Base-by-base conservation (phyloP, 2,329 filamentous ascomycete species). In the Moelleriella libera region DNA sequence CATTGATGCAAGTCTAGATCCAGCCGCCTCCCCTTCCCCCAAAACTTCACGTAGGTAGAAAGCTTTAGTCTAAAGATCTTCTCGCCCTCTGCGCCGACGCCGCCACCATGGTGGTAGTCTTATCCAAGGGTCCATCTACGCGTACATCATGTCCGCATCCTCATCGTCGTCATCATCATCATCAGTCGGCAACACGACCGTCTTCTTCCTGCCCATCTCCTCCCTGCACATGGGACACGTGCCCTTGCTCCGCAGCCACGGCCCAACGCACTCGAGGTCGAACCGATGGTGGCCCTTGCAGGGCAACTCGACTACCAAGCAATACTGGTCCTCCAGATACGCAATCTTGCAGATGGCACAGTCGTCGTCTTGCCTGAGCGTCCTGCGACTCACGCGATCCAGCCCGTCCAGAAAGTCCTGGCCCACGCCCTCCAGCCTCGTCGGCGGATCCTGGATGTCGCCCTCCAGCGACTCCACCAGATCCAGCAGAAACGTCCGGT, bases 261-360 rank as follows among this genome's bases (percentile, higher is more conserved):
- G 79, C 4, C 71, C 75, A 2, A 83, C 77, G 55, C 80, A 83
- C 63, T 83, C 80, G n/a, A 83, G 62, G 55, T 83, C 80, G 57
- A 80, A 83, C 45, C 63, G 64, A 60, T 83, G 80, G 41, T 60
- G 65, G 32, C 67, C 68, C 55, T 78, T 68, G 58, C 80, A 83
- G 41, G 78, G 78, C 56, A 83, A 67, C 66, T 79, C 71, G 30
- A 83, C 80, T 10, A 83, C 78, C 2, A 83, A 66, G 48, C 72
- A 75, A 58, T 77, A 81, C 54, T 68, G 64, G 56, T 83, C 80
- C 55, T 82, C 76, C 44, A 80, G 65, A 56, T 76, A 81, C 31
- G 61, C 63, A 54, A 82, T 74, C 49, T 75, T 77, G 63, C 79
- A 83, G 59, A 83, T 82, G 41, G 78, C 74, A 53, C 79, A 83